A percentile compares a stretch with the other conserved stretches of the same genome.
Conservation (phyloP, 2,329 filamentous ascomycete genomes). For the Cucurbitaria berberidis region DNA sequence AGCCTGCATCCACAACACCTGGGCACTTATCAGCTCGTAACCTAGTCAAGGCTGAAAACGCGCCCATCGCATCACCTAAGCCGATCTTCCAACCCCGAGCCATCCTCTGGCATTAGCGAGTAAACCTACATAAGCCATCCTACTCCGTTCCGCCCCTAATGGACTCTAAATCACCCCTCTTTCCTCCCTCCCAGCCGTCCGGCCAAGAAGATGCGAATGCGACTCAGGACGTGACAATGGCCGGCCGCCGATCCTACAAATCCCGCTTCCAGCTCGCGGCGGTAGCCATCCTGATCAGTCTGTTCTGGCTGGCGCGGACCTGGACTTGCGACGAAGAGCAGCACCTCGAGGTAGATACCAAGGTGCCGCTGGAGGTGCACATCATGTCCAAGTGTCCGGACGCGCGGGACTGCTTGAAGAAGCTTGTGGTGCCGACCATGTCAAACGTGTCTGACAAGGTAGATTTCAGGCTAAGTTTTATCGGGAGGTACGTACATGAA, state of each 20-base stretch:
- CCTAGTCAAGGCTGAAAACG: slow-evolving; percentile 5
- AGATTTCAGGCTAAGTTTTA: slow-evolving; percentile 88
- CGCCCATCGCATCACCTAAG: slow-evolving; percentile 10
- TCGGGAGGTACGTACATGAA: slow-evolving; percentile 85
- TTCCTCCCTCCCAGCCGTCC: slow-evolving; percentile 25
- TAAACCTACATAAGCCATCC: slow-evolving; percentile 12
- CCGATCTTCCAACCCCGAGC: neutral
- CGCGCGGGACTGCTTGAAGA: slow-evolving; percentile 78
- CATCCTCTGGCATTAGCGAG: neutral
- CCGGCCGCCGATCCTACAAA: slow-evolving; percentile 9
- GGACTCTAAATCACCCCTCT: slow-evolving; percentile 40
- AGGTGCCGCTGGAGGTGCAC: slow-evolving; percentile 85
- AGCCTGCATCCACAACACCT: slow-evolving; percentile 4
- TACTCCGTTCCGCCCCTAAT: slow-evolving; percentile 17
- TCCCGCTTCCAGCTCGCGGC: slow-evolving; percentile 34
- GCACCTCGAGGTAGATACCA: slow-evolving; percentile 34
- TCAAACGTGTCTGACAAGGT: slow-evolving; percentile 80
- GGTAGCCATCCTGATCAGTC: slow-evolving; percentile 32
- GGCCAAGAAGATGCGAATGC: slow-evolving; percentile 11
- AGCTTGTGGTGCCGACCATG: slow-evolving; percentile 87
- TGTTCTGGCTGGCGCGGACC: slow-evolving; percentile 40
- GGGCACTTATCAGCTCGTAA: slow-evolving; percentile 16
- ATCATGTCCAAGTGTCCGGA: slow-evolving; percentile 97
- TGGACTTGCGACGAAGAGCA: slow-evolving; percentile 38
- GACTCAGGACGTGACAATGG: slow-evolving; percentile 19